Conservation (phyloP, 257 asterid genomes). For the Salvia hispanica region DNA sequence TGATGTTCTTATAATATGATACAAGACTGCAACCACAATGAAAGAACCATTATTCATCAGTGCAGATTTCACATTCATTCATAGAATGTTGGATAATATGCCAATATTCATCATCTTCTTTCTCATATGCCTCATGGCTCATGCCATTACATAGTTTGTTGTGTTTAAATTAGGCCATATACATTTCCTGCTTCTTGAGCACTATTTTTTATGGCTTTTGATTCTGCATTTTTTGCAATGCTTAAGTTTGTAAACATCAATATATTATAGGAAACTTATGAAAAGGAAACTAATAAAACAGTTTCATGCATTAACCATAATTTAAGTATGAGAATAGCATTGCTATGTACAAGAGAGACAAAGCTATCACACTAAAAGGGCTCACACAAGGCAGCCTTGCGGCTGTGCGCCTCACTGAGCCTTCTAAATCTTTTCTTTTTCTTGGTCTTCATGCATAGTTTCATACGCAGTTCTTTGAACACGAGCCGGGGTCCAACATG, state of each 20-base stretch:
- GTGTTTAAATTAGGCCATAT: no score
- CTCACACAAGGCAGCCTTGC: slow-evolving; percentile 31
- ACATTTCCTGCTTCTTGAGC: no score
- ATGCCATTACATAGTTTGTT: no score
- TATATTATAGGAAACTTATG: not conserved
- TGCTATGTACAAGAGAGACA: slow-evolving; percentile 31
- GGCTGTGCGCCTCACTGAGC: slow-evolving; percentile 14
- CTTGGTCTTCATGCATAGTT: not conserved
- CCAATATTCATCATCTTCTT: no score
- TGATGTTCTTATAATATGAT: no score
- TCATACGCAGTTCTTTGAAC: not conserved
- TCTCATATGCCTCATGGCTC: no score
- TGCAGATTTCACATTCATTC: no score
- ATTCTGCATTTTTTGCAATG: no score
- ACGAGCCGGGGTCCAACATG: not conserved
- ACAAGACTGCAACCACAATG: no score
- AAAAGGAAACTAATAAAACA: not conserved
- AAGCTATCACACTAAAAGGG: slow-evolving; percentile 14
- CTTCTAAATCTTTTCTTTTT: not conserved
- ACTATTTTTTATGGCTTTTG: no score
- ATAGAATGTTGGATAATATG: no score
- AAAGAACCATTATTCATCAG: no score
- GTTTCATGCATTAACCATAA: not conserved
- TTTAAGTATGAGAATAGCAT: not conserved
- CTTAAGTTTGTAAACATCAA: not conserved